Percentiles rank a stretch among this genome's conserved stretches.
phyloP scores from a whole-genome alignment of 495 filamentous ascomycete species.

The Penicillium manginii region DNA sequence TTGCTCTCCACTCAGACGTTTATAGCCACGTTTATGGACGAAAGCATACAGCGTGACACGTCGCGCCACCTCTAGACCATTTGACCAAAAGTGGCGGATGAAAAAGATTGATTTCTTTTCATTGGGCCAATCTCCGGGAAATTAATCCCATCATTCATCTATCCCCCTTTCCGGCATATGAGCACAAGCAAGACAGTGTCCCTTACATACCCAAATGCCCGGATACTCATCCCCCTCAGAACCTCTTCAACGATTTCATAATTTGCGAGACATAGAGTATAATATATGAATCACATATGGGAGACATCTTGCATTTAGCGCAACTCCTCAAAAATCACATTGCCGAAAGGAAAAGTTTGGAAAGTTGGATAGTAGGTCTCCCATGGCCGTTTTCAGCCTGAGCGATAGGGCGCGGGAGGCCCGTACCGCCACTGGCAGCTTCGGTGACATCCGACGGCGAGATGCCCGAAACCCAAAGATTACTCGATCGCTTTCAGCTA shows the following conservation, averaged over 20 bases:
- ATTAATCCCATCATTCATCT: neutral
- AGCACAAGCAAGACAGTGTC: no score
- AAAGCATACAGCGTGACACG: conserved; percentile 1
- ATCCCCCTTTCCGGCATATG: no score
- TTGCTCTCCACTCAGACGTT: neutral
- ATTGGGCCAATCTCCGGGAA: neutral
- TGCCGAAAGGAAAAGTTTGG: neutral
- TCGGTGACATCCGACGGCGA: conserved; percentile 4
- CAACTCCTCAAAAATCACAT: no score
- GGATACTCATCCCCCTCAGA: no score
- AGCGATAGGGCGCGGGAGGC: neutral
- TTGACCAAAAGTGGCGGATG: no score
- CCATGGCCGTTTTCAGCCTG: neutral
- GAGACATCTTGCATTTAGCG: no score
- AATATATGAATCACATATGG: no score
- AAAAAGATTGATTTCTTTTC: neutral
- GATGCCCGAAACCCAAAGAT: no score
- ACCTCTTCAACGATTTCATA: no score
- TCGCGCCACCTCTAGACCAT: neutral
- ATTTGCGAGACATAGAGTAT: no score
- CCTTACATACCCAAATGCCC: no score
- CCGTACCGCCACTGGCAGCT: neutral
- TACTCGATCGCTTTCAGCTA: no score
- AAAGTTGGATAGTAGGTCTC: neutral
- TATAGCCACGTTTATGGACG: neutral